Evolutionary conservation across 2,329 filamentous ascomycete species (phyloP).

Genomic region (Xylaria sp.): DNA sequence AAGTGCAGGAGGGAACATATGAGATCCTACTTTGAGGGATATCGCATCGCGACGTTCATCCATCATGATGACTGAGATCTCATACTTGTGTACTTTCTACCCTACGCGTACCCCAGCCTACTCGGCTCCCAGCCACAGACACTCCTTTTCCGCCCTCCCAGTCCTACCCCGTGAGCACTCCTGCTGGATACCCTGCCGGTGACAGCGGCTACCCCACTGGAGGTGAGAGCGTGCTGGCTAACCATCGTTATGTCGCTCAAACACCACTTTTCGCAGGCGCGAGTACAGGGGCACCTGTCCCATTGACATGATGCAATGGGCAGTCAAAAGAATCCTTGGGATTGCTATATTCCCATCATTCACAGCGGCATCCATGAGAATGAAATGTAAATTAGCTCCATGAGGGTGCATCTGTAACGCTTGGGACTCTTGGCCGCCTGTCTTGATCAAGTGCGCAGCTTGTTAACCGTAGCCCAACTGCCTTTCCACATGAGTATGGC

Average conservation of each 20-base stretch:
- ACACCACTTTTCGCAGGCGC: neutral
- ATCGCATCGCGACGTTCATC: neutral
- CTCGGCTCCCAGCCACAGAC: neutral
- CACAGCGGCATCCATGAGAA: neutral
- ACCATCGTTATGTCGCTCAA: neutral
- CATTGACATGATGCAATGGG: neutral
- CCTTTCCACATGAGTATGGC: neutral
- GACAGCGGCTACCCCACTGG: no score
- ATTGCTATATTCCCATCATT: neutral
- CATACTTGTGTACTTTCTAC: neutral
- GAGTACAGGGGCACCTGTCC: neutral
- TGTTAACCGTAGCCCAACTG: neutral
- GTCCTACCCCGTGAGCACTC: no score
- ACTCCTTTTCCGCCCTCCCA: no score
- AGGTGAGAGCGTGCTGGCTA: no score
- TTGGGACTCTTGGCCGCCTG: neutral
- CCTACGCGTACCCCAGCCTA: neutral
- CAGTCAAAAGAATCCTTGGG: no score
- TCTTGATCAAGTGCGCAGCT: neutral
- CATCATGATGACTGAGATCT: neutral
- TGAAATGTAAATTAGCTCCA: neutral
- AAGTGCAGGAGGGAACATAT: no score
- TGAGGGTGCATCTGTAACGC: neutral
- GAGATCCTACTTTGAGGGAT: neutral
- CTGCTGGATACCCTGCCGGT: no score